Evolutionary conservation across 768 basidiomycete species (phyloP).

Genomic region (Trametes cubensis): DNA sequence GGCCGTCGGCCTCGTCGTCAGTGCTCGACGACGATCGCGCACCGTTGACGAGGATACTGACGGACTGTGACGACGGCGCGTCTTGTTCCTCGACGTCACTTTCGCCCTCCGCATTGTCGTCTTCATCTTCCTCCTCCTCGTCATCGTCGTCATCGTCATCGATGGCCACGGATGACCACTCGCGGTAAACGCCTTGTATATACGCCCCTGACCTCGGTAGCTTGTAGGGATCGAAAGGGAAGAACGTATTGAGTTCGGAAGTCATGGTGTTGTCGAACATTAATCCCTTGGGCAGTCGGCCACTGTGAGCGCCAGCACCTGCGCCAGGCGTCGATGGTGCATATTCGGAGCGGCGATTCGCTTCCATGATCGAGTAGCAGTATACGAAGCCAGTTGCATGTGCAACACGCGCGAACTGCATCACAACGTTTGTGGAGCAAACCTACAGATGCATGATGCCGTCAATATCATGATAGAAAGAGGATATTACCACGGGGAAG

Average conservation of each 20-base stretch:
- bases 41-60: slow-evolving; percentile 28
- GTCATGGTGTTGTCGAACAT: slow-evolving; percentile 42
- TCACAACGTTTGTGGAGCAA: slow-evolving; percentile 88
- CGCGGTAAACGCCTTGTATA: slow-evolving; percentile 84
- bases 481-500: slow-evolving; percentile 7
- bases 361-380: slow-evolving; percentile 89
- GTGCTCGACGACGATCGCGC: slow-evolving; percentile 23
- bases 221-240: slow-evolving; percentile 97
- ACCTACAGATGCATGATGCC: slow-evolving; percentile 48
- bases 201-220: slow-evolving; percentile 77
- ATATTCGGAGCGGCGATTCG: slow-evolving; percentile 75
- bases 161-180: slow-evolving; percentile 83
- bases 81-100: slow-evolving; percentile 48
- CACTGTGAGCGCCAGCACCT: slow-evolving; percentile 1
- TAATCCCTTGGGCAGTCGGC: slow-evolving; percentile 27
- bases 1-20: slow-evolving; percentile 48
- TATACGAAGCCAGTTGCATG: slow-evolving; percentile 91
- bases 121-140: slow-evolving; percentile 61
- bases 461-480: not conserved
- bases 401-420: slow-evolving; percentile 92
- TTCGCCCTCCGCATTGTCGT: slow-evolving; percentile 35
- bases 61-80: slow-evolving; percentile 2
- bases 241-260: slow-evolving; percentile 87
- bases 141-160: slow-evolving; percentile 72
- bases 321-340: slow-evolving; percentile 26